Conservation (phyloP, 139 green algal species). For the Pycnococcus provasolii region DNA sequence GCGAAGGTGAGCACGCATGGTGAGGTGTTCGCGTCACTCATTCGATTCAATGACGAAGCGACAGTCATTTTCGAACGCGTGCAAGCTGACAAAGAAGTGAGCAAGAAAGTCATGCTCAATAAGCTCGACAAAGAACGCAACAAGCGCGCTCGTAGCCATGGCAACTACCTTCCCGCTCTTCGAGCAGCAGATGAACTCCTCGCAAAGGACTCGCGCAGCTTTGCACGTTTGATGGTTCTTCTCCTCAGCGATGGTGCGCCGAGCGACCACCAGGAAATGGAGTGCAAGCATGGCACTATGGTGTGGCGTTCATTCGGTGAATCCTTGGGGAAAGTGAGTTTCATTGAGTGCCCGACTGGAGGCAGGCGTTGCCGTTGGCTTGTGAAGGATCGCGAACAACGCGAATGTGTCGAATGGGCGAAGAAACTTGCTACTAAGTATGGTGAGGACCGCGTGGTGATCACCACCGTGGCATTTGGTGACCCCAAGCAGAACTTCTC, state of each 20-base stretch:
- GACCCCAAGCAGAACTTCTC: constrained; percentile 21
- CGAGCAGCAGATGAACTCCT: constrained; percentile 7
- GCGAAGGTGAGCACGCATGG: no score
- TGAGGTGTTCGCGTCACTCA: no score
- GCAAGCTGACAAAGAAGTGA: no score
- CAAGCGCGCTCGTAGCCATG: not conserved
- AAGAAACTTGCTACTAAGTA: constrained; percentile 25
- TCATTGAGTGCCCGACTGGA: no score
- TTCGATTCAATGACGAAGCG: no score
- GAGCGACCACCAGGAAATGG: constrained; percentile 21
- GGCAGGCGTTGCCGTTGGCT: not conserved
- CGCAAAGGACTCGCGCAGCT: not conserved
- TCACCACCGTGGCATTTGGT: constrained; percentile 33
- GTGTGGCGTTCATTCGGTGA: not conserved
- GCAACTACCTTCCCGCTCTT: constrained; percentile 34
- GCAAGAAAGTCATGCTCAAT: no score
- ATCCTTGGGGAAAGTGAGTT: not conserved
- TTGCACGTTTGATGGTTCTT: constrained; percentile 21
- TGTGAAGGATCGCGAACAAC: not conserved
- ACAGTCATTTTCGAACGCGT: no score
- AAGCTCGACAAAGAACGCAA: no score
- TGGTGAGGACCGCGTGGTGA: constrained; percentile 27
- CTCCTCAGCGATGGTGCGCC: constrained; percentile 34
- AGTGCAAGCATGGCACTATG: not conserved
- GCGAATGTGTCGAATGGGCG: constrained; percentile 13